Evolutionary conservation across 2,329 filamentous ascomycete genomes (phyloP).

Genomic region (Aaosphaeria arxii): DNA sequence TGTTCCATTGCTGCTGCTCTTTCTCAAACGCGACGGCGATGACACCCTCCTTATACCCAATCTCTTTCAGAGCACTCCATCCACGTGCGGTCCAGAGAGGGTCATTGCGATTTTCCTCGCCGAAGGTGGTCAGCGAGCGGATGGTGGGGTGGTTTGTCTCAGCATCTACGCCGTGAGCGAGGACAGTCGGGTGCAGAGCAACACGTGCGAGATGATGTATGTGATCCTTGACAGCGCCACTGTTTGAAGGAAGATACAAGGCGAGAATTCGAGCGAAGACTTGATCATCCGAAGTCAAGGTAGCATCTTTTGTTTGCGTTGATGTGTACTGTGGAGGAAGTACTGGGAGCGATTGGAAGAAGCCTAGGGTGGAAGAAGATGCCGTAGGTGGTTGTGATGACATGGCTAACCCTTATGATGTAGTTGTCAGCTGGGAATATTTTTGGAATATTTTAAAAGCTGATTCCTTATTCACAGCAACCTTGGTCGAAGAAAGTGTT

Average conservation of each 20-base stretch:
- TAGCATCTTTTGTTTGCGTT: background rate
- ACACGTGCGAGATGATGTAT: slow-evolving; percentile 18
- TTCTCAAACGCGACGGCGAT: slow-evolving; percentile 61
- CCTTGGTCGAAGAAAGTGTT: too few relatives aligned
- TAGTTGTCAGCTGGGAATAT: too few relatives aligned
- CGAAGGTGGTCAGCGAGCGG: slow-evolving; percentile 60
- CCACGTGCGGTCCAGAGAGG: slow-evolving; percentile 64
- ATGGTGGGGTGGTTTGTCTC: slow-evolving; percentile 64
- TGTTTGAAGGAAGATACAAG: slow-evolving; percentile 18
- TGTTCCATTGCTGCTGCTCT: slow-evolving; percentile 49
- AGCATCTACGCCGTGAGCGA: slow-evolving; percentile 54
- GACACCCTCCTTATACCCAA: slow-evolving; percentile 58
- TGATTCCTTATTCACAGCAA: too few relatives aligned
- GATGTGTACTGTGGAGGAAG: slow-evolving; percentile 24
- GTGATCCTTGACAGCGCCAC: slow-evolving; percentile 9
- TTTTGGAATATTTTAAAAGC: too few relatives aligned
- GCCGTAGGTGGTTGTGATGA: slow-evolving; percentile 2
- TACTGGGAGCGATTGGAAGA: slow-evolving; percentile 26
- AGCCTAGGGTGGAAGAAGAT: slow-evolving; percentile 27
- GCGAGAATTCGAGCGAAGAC: slow-evolving; percentile 17
- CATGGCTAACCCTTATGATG: background rate
- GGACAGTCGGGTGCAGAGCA: slow-evolving; percentile 14
- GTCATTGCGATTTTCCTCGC: slow-evolving; percentile 49
- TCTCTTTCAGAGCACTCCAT: slow-evolving; percentile 61
- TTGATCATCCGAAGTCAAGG: slow-evolving; percentile 16